Conservation (phyloP, 768 basidiomycete species). For the Suillus clintonianus region DNA sequence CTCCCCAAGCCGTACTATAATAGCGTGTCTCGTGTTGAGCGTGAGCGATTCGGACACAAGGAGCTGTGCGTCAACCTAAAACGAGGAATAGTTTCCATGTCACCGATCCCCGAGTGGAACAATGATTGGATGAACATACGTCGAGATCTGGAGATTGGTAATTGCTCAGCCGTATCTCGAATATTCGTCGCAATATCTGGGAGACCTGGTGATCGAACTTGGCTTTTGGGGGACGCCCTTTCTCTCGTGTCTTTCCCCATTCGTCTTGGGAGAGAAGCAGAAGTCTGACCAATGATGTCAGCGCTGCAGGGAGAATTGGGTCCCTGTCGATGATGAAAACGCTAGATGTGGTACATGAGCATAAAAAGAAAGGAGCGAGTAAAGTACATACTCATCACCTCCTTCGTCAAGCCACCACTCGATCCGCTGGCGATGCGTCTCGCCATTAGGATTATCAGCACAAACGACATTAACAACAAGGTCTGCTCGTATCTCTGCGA, state of each 20-base stretch:
- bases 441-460: slow-evolving; percentile 6
- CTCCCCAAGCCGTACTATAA: slow-evolving; percentile 78
- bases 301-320: slow-evolving; percentile 50
- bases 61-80: slow-evolving; percentile 53
- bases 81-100: slow-evolving; percentile 14
- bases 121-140: slow-evolving; percentile 26
- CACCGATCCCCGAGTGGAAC: neutral
- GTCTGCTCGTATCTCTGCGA: slow-evolving; percentile 79
- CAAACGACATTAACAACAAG: slow-evolving; percentile 50
- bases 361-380: neutral
- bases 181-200: slow-evolving; percentile 46
- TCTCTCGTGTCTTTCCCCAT: slow-evolving; percentile 59
- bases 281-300: slow-evolving; percentile 67
- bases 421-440: slow-evolving; percentile 55
- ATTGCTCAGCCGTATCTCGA: slow-evolving; percentile 49
- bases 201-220: slow-evolving; percentile 50
- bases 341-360: slow-evolving; percentile 31
- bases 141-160: slow-evolving; percentile 59
- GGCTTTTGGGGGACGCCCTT: slow-evolving; percentile 75
- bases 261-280: slow-evolving; percentile 57
- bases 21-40: slow-evolving; percentile 57
- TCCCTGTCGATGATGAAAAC: slow-evolving; percentile 58
- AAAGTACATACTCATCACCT: slow-evolving; percentile 75
- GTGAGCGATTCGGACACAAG: slow-evolving; percentile 32
- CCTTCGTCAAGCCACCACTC: slow-evolving; percentile 95